These are phyloP conservation scores for Echinosophora koreensis DNA, from an alignment of 306 rosid genomes.

Conservation along the genomic window DNA sequence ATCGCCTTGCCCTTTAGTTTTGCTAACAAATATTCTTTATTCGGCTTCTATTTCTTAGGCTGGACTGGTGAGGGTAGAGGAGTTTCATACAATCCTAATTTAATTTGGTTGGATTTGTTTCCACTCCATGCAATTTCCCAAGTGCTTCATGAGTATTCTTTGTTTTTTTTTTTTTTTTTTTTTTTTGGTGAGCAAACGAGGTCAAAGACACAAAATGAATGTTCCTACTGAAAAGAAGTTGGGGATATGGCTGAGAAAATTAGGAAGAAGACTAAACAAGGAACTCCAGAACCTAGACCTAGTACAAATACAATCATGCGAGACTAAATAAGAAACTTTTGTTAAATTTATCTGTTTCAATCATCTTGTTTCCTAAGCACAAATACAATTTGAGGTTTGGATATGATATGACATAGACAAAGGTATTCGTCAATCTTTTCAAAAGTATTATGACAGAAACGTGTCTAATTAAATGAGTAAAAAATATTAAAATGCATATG, in stretches of 20 bases:
- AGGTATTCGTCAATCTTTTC: background rate
- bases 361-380: background rate
- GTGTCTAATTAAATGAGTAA: background rate
- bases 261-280: background rate
- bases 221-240: background rate
- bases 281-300: background rate
- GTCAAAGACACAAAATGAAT: background rate
- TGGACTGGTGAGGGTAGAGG: slow-evolving; percentile 3
- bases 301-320: background rate
- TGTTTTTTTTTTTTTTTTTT: background rate
- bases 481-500: background rate
- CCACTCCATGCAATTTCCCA: background rate
- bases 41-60: background rate
- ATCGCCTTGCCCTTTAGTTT: background rate
- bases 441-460: background rate
- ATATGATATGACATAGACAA: background rate
- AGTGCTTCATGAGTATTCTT: background rate
- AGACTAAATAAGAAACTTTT: slow-evolving; percentile 3
- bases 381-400: slow-evolving; percentile 5
- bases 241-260: background rate
- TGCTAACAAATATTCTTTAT: background rate
- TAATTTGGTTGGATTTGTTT: slow-evolving; percentile 1
- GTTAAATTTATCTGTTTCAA: slow-evolving; percentile 9
- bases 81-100: background rate
- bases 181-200: background rate